These are phyloP conservation scores for Rhizophagus clarus DNA, from an alignment of 192 early-diverging fungal genomes.

Conservation along the genomic window DNA sequence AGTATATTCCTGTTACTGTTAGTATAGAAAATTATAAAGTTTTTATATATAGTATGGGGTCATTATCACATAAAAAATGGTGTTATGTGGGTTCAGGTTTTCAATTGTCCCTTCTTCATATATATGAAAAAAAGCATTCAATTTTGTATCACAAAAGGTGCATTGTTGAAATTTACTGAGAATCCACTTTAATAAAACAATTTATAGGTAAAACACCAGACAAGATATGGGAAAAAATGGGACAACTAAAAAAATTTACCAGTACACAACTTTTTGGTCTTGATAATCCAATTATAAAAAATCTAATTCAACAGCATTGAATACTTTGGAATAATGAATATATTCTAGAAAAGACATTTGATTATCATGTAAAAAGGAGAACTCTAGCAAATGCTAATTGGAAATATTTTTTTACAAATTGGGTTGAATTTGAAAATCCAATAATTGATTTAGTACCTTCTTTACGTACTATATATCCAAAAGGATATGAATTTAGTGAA, in stretches of 20 bases:
- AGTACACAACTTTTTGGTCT: background rate
- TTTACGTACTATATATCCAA: no score
- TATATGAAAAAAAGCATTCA: background rate
- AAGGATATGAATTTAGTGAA: no score
- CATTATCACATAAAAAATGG: conserved; percentile 1
- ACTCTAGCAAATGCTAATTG: no score
- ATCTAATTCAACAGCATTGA: background rate
- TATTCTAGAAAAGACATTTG: background rate
- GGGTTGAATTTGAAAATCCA: no score
- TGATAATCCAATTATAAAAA: conserved; percentile 7
- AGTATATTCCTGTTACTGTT: background rate
- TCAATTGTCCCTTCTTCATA: background rate
- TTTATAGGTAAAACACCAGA: background rate
- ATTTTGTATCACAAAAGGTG: conserved; percentile 5
- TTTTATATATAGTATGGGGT: background rate
- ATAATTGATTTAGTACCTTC: no score
- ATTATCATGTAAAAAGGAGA: no score
- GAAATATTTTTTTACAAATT: no score
- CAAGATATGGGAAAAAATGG: background rate
- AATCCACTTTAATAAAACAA: background rate
- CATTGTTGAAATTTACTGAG: conserved; percentile 4
- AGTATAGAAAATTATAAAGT: background rate
- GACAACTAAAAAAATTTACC: background rate
- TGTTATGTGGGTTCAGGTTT: background rate
- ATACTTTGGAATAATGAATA: background rate